Conservation (phyloP, 306 rosid genomes). For the Notholithocarpus densiflorus region DNA sequence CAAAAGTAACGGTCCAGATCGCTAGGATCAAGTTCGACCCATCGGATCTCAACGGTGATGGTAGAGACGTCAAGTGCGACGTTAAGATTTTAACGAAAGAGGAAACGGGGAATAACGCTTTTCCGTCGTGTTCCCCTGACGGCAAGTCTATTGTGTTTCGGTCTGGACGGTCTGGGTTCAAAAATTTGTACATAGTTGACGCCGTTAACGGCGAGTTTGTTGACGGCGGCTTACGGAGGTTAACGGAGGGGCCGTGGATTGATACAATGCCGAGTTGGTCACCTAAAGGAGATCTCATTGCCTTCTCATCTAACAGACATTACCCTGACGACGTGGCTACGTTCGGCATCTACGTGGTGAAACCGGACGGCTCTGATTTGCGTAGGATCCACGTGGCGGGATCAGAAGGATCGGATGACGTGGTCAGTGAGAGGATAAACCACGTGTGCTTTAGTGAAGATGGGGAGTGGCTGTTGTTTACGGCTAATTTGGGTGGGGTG, state of each 20-base stretch:
- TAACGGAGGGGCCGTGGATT: constrained; percentile 74
- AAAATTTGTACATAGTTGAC: constrained; percentile 66
- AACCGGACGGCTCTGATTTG: constrained; percentile 60
- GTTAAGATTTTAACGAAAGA: constrained; percentile 51
- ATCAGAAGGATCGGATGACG: constrained; percentile 30
- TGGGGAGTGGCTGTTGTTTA: constrained; percentile 73
- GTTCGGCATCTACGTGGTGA: constrained; percentile 68
- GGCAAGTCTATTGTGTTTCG: constrained; percentile 70
- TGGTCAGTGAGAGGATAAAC: constrained; percentile 64
- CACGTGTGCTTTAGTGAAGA: constrained; percentile 76
- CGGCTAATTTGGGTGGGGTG: constrained; percentile 72
- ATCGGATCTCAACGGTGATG: constrained; percentile 27
- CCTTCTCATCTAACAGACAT: constrained; percentile 78
- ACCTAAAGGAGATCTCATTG: constrained; percentile 74
- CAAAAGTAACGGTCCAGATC: constrained; percentile 58
- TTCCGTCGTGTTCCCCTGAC: constrained; percentile 77
- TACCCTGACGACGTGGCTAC: constrained; percentile 31
- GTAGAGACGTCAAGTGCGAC: constrained; percentile 31
- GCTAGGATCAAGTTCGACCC: constrained; percentile 54
- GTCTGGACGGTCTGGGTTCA: constrained; percentile 72
- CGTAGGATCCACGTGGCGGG: constrained; percentile 61
- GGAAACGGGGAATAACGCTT: constrained; percentile 69
- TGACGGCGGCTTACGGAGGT: constrained; percentile 40
- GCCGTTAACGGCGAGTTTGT: constrained; percentile 64
- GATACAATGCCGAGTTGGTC: constrained; percentile 97